Base-by-base conservation (phyloP, 1,284 basidiomycete species). In the Gomphus sp. region DNA sequence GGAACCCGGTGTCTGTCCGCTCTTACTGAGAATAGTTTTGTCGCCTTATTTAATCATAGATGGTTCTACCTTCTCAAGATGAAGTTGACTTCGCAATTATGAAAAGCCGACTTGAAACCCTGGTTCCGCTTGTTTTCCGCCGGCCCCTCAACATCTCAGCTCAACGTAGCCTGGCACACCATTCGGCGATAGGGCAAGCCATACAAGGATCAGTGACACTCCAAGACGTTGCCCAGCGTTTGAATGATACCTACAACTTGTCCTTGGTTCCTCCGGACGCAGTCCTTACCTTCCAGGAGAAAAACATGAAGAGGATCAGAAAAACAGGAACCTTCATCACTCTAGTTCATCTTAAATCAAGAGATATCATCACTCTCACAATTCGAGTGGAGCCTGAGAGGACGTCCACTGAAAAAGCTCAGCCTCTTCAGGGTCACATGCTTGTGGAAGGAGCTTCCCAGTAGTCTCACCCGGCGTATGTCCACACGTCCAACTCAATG, bases 201-300 rank as follows among this genome's bases (percentile, higher is more conserved):
- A 51, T 53, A 44, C 22, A 52, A 7, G 57, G 51, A 33, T 34
- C 37, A 41, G 41, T 58, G 11, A 58, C 57, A 18, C 28, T 45
- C 14, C 39, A 58, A 4, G 57, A 58, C 41, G 37, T 58, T 45
- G 22, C 37, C 33, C 51, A 52, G 57, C 57, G 49, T 39, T 58
- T 58, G 57, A 34, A 45, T 4, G 51, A 53, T 14, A 34, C 34
- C 41, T 31, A 52, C 22, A 45, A 52, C 41, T 31, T 58, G 22
- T n/a, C 49, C n/a, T 12, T 58, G 44, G 5, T 25, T 8, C 50
- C 28, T 31, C 57, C 51, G 12, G 31, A 43, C 45, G 57, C 41
- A 2, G n/a, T 22, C 18, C 36, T 58, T n/a, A 28, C 47, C 3
- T 53, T 58, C 41, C 50, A 52, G 18, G 45, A 52, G 16, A 28